Evolutionary conservation across 768 basidiomycete species (phyloP).

Genomic region (Lactifluus echinatus): DNA sequence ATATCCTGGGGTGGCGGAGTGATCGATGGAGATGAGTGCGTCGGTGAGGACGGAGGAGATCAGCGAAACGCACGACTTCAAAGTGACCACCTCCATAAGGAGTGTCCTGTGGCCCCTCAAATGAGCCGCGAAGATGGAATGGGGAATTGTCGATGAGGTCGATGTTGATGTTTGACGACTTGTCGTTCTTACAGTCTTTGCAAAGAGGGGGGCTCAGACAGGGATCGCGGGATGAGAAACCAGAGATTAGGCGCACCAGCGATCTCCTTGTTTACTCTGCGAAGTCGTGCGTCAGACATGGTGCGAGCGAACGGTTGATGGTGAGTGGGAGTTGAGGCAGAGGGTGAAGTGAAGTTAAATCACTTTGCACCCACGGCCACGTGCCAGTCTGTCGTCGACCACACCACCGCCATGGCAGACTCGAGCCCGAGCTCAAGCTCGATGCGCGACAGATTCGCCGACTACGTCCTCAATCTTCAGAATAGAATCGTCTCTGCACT

Average conservation of each 20-base stretch:
- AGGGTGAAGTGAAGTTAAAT: too few species aligned
- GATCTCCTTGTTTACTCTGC: slow-evolving; percentile 93
- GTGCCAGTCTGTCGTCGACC: background rate
- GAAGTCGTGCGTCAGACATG: slow-evolving; percentile 62
- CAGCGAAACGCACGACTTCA: slow-evolving; percentile 61
- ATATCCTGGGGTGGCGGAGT: slow-evolving; percentile 58
- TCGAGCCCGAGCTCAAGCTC: too few species aligned
- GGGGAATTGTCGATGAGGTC: slow-evolving; percentile 84
- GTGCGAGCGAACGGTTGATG: background rate
- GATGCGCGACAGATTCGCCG: slow-evolving; percentile 74
- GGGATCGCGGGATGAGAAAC: background rate
- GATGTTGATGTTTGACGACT: slow-evolving; percentile 76
- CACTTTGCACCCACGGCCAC: slow-evolving; percentile 2
- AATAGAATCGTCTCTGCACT: slow-evolving; percentile 67
- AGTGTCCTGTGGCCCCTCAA: slow-evolving; percentile 86
- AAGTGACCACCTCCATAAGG: slow-evolving; percentile 90
- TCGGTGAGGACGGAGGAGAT: background rate
- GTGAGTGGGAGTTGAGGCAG: slow-evolving; percentile 1
- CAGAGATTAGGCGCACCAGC: slow-evolving; percentile 41
- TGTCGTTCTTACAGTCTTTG: slow-evolving; percentile 92
- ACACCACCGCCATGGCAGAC: background rate
- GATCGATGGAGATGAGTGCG: background rate
- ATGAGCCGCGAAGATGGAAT: slow-evolving; percentile 86
- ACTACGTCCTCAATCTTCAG: slow-evolving; percentile 71
- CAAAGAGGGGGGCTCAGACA: background rate